These are phyloP conservation scores for Kingdonia uniflora DNA, from an alignment of 164 flowering plant genomes.

Conservation along the genomic window DNA sequence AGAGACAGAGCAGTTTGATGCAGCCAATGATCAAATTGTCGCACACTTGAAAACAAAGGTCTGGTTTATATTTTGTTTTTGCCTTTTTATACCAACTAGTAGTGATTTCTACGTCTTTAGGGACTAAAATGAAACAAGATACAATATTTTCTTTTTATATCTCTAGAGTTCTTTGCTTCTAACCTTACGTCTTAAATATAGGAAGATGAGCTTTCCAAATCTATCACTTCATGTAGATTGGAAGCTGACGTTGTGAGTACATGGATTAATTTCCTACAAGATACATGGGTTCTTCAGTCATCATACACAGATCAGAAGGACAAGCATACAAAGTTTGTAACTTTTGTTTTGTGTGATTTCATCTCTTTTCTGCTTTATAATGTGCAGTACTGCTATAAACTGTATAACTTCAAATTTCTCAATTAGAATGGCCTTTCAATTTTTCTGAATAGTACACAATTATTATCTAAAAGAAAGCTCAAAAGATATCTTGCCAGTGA, in stretches of 20 bases:
- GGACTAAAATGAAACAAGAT: too few species aligned
- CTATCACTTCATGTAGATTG: conserved; percentile 50
- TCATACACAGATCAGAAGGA: conserved; percentile 53
- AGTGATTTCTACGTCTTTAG: too few species aligned
- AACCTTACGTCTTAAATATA: conserved; percentile 13
- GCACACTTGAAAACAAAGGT: conserved; percentile 68
- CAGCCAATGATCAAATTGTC: conserved; percentile 71
- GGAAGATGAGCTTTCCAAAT: conserved; percentile 87
- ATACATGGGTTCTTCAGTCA: conserved; percentile 81
- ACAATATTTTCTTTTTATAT: too few species aligned
- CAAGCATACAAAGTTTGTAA: conserved; percentile 55
- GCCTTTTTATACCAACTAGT: neutral
- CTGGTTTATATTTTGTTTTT: conserved; percentile 4
- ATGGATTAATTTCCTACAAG: conserved; percentile 94
- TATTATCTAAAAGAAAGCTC: too few species aligned
- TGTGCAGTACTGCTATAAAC: too few species aligned
- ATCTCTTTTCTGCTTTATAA: neutral
- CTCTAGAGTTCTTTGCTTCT: too few species aligned
- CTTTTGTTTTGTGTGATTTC: neutral
- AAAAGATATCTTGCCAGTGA: too few species aligned
- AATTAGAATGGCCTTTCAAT: too few species aligned
- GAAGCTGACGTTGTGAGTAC: conserved; percentile 76
- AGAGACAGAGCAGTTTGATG: conserved; percentile 84
- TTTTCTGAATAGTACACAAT: too few species aligned
- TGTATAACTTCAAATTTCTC: too few species aligned